phyloP scores from a whole-genome alignment of 2,329 filamentous ascomycete genomes.

The Fusarium albosuccineum region DNA sequence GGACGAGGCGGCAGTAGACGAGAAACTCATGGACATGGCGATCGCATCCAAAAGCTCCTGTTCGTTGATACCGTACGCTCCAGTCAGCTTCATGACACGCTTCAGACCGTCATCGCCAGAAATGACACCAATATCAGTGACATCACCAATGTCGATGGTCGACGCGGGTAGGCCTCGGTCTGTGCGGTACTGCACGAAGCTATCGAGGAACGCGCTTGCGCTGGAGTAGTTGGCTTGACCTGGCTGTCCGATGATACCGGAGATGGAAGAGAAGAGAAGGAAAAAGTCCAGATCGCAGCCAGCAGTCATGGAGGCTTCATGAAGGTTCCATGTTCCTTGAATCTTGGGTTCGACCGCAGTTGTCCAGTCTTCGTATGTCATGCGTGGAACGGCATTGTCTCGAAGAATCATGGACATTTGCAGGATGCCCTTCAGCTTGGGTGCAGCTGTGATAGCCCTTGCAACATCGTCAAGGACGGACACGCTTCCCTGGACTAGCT shows the following conservation, averaged over 20 bases:
- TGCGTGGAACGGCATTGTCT: conserved; percentile 45
- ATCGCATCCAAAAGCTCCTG: conserved; percentile 27
- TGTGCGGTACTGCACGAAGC: conserved; percentile 54
- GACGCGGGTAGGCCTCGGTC: conserved; percentile 52
- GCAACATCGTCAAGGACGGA: conserved; percentile 45
- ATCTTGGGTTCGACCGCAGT: conserved; percentile 50
- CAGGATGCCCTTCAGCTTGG: conserved; percentile 55
- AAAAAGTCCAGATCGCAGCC: conserved; percentile 54
- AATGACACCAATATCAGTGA: conserved; percentile 56
- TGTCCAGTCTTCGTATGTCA: conserved; percentile 52
- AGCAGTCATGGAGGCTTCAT: conserved; percentile 50
- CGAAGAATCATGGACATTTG: conserved; percentile 56
- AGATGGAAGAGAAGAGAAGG: conserved; percentile 52
- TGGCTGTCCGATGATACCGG: conserved; percentile 50
- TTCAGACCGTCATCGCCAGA: conserved; percentile 29
- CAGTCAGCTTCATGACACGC: conserved; percentile 13
- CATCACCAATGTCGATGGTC: conserved; percentile 53
- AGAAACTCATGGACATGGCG: conserved; percentile 10
- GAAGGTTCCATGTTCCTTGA: conserved; percentile 53
- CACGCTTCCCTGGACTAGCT: conserved; percentile 52
- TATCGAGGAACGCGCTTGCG: conserved; percentile 57
- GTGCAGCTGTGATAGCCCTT: conserved; percentile 31
- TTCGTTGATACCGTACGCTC: conserved; percentile 23
- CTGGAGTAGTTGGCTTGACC: conserved; percentile 59
- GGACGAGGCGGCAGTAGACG: background rate